These are phyloP conservation scores for Marvania coccoides DNA, from an alignment of 139 green algal species.

Conservation along the genomic window DNA sequence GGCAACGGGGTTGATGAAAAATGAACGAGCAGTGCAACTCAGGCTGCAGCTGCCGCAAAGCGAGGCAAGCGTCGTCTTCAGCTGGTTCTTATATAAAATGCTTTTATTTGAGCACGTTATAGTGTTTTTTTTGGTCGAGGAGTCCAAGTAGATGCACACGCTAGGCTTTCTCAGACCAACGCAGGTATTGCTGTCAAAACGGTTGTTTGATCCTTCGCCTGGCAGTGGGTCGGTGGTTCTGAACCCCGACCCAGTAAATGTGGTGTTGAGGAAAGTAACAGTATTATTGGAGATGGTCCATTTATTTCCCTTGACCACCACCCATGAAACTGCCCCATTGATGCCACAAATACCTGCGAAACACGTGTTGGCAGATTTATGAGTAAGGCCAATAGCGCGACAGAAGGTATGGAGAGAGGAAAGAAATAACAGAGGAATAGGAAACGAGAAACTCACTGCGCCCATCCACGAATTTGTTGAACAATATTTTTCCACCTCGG, in stretches of 20 bases:
- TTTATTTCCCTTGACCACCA: neutral
- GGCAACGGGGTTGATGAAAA: no score
- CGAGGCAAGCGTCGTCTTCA: no score
- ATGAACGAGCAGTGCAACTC: no score
- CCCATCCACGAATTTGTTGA: neutral
- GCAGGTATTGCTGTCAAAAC: no score
- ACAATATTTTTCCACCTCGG: neutral
- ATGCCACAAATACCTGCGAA: neutral
- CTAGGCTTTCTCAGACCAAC: neutral
- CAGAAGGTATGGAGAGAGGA: no score
- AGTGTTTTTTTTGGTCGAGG: no score
- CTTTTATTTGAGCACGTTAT: neutral
- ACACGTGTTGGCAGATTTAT: no score
- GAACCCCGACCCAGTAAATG: constrained; percentile 1
- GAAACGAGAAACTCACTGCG: no score
- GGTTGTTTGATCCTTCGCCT: neutral
- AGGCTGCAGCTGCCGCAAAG: no score
- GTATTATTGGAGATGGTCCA: constrained; percentile 5
- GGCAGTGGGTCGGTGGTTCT: neutral
- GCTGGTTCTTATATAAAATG: no score
- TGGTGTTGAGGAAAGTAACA: neutral
- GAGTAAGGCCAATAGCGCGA: no score
- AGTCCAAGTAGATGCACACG: neutral
- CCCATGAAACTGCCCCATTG: neutral
- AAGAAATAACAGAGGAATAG: no score